phyloP scores from a whole-genome alignment of 257 asterid genomes.

The Linaria vulgaris region DNA sequence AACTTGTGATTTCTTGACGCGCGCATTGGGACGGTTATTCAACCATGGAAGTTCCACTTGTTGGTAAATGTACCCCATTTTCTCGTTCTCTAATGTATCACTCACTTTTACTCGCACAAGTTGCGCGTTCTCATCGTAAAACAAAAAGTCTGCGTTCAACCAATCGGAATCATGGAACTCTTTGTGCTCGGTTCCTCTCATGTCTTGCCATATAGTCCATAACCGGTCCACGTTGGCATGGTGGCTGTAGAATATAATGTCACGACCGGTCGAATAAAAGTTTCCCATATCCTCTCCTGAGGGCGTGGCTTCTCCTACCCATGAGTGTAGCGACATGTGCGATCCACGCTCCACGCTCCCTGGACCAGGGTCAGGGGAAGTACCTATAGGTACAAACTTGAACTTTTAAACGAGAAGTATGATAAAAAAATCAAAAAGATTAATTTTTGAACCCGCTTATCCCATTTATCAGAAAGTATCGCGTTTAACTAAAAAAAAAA shows the following conservation, averaged over 20 bases:
- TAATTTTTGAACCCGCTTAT: too few relatives aligned
- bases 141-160: conserved; percentile 35
- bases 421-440: too few relatives aligned
- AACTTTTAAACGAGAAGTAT: too few relatives aligned
- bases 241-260: conserved; percentile 38
- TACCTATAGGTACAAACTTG: neutral
- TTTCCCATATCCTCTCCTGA: conserved; percentile 48
- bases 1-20: conserved; percentile 26
- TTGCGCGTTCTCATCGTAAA: conserved; percentile 46
- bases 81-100: conserved; percentile 36
- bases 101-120: conserved; percentile 34
- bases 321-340: conserved; percentile 38
- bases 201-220: conserved; percentile 44
- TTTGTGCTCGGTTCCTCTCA: conserved; percentile 30
- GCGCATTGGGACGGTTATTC: conserved; percentile 32
- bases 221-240: conserved; percentile 48
- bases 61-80: conserved; percentile 40
- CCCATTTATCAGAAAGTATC: too few relatives aligned
- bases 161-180: conserved; percentile 37
- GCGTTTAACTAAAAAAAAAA: too few relatives aligned
- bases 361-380: conserved; percentile 37
- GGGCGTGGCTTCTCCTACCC: conserved; percentile 40
- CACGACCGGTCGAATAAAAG: conserved; percentile 43
- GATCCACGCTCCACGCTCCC: conserved; percentile 43
- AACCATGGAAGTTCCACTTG: conserved; percentile 44